Evolutionary conservation across 2,329 filamentous ascomycete genomes (phyloP), one percentile per base, ranked within the genome.

Genomic region (Nectriaceae sp.): DNA sequence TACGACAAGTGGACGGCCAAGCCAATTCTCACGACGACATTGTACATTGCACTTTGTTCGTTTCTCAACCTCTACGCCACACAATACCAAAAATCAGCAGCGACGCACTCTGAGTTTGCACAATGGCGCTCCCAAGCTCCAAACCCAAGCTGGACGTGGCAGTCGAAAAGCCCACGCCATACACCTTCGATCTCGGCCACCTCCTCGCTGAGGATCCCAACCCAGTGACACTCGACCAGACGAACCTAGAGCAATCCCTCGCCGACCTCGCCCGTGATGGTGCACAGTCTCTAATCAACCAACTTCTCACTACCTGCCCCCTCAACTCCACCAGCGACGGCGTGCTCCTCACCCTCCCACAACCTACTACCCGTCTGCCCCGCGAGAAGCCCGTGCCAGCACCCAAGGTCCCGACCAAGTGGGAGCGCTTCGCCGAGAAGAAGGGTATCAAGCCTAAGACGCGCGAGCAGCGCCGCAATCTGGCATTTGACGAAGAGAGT

Each of bases 341-440:
- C 59, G 89, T 97, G 2, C 83, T 93, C 42, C 83, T 97, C 45
- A 78, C 82, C 15, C 85, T 99, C 0, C 94, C 94, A 0, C 70
- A 80, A 0, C 77, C 84, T 0, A 75, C 80, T 18, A 95, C 88
- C 2, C 70, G 77, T 1, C 78, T 97, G 4, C 94, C 94, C 20
- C 88, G 94, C 60, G 92, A 97, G 75, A 97, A 99, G 73, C 90
- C 90, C 10, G 77, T 97, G 8, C 94, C 94, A 1, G 80, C 84
- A 47, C 81, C 85, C 59, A 94, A 92, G 75, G 77, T 86, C 48
- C 87, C 87, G 59, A 97, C 93, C 50, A 96, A 91, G 70, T 99
- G 94, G 94, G 87, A 96, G 76, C 84, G 87, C 65, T 99, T 99
- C 75, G 94, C 94, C 39, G 88, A 85, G 70, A 96, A 96, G 83